These are phyloP conservation scores for Xylariales sp. DNA, from an alignment of 2,329 filamentous ascomycete genomes.

Conservation along the genomic window DNA sequence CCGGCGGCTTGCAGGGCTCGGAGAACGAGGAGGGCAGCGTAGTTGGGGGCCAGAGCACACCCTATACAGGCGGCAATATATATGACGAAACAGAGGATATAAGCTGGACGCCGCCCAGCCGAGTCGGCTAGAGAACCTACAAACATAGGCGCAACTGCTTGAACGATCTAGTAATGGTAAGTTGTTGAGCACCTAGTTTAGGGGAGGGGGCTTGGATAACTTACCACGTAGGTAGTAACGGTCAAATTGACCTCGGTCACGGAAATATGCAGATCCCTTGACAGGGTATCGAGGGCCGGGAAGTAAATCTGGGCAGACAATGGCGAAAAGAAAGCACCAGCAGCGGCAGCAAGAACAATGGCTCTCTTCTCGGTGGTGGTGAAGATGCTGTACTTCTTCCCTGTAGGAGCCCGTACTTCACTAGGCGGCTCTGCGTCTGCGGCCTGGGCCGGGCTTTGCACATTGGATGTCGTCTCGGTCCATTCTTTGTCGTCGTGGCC, in stretches of 20 bases:
- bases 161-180: slow-evolving; percentile 57
- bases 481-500: slow-evolving; percentile 9
- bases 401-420: slow-evolving; percentile 12
- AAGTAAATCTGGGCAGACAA: slow-evolving; percentile 57
- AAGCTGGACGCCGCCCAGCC: slow-evolving; percentile 59
- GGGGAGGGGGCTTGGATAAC: slow-evolving; percentile 15
- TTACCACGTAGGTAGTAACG: slow-evolving; percentile 52
- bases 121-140: slow-evolving; percentile 62
- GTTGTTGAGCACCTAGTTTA: slow-evolving; percentile 41
- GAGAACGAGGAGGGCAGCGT: slow-evolving; percentile 59
- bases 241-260: slow-evolving; percentile 52
- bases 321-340: slow-evolving; percentile 50
- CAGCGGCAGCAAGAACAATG: slow-evolving; percentile 48
- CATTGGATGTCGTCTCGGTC: slow-evolving; percentile 9
- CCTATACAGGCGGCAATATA: slow-evolving; percentile 60
- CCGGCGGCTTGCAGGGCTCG: slow-evolving; percentile 64
- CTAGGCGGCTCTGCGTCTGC: slow-evolving; percentile 28
- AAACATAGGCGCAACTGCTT: slow-evolving; percentile 64
- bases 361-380: slow-evolving; percentile 46
- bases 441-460: not conserved
- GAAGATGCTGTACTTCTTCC: slow-evolving; percentile 42
- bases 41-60: slow-evolving; percentile 58
- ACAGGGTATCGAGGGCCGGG: slow-evolving; percentile 56
- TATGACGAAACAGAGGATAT: slow-evolving; percentile 59
- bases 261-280: slow-evolving; percentile 54